Percentiles rank a stretch among this genome's conserved stretches.
phyloP scores from a whole-genome alignment of 768 basidiomycete species.

The Xerocomus potaroensis region DNA sequence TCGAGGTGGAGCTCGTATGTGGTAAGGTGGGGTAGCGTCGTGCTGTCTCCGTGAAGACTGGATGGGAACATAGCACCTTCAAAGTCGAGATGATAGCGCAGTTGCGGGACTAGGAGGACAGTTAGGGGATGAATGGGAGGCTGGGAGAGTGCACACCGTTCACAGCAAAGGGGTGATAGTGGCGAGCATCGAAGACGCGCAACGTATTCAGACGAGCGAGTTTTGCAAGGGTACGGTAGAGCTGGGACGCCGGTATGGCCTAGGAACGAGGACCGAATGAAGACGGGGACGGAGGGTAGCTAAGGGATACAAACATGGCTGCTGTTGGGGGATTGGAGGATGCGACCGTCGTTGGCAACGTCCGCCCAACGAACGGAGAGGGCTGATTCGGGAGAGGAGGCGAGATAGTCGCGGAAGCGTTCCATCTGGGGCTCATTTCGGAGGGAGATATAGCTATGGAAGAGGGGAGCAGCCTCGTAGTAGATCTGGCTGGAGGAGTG shows the following conservation, averaged over 20 bases:
- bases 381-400: conserved; percentile 16
- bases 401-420: conserved; percentile 20
- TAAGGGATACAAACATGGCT: conserved; percentile 17
- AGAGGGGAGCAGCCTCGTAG: conserved; percentile 27
- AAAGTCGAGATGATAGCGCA: conserved; percentile 27
- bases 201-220: conserved; percentile 26
- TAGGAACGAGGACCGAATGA: conserved; percentile 2
- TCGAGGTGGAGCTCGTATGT: conserved; percentile 33
- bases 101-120: conserved; percentile 14
- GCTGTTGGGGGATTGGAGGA: conserved; percentile 20
- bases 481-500: conserved; percentile 30
- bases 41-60: not conserved
- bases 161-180: conserved; percentile 18
- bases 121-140: conserved; percentile 1
- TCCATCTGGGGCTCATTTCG: conserved; percentile 35
- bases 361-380: conserved; percentile 32
- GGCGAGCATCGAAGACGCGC: conserved; percentile 33
- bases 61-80: conserved; percentile 37
- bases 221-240: conserved; percentile 28
- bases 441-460: conserved; percentile 36
- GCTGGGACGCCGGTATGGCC: conserved; percentile 28
- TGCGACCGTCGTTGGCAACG: conserved; percentile 38
- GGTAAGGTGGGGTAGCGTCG: conserved; percentile 12
- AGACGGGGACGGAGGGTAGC: conserved; percentile 1
- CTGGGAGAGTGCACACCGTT: conserved; percentile 6